These are phyloP conservation scores for Aphanomyces euteiches DNA, from an alignment of 352 stramenopile genomes.

Conservation along the genomic window DNA sequence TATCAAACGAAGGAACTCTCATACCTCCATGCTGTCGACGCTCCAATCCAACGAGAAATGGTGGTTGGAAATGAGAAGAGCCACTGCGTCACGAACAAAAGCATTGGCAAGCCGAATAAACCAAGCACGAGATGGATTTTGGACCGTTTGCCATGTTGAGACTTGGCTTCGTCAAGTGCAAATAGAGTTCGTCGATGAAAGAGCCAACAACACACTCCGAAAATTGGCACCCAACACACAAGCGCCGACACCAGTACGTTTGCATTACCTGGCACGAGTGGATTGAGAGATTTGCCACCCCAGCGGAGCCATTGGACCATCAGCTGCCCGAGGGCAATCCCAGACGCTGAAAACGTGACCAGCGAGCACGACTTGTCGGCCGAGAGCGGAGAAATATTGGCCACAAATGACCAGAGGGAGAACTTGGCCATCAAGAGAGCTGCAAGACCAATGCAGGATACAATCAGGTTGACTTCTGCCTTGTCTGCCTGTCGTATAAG, in stretches of 20 bases:
- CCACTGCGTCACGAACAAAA: constrained; percentile 29
- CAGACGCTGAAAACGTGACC: neutral
- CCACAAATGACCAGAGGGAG: constrained; percentile 1
- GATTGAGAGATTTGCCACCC: constrained; percentile 20
- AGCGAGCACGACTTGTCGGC: constrained; percentile 6
- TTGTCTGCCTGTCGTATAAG: neutral
- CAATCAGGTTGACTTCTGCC: constrained; percentile 11
- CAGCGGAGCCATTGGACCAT: constrained; percentile 16
- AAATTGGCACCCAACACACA: neutral
- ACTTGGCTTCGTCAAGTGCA: no score
- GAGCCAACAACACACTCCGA: no score
- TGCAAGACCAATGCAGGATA: neutral
- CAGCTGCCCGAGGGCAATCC: neutral
- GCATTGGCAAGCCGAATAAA: neutral
- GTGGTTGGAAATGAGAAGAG: constrained; percentile 4
- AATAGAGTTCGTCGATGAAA: no score
- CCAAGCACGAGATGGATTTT: neutral
- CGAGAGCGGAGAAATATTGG: neutral
- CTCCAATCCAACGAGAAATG: constrained; percentile 20
- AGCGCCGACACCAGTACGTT: neutral
- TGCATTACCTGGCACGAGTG: neutral
- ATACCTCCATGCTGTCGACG: constrained; percentile 5
- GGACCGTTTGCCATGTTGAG: no score
- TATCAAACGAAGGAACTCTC: neutral
- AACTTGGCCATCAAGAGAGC: neutral